Conservation (phyloP, 108 stramenopile species). For the Pseudonitzschia multistriata region DNA sequence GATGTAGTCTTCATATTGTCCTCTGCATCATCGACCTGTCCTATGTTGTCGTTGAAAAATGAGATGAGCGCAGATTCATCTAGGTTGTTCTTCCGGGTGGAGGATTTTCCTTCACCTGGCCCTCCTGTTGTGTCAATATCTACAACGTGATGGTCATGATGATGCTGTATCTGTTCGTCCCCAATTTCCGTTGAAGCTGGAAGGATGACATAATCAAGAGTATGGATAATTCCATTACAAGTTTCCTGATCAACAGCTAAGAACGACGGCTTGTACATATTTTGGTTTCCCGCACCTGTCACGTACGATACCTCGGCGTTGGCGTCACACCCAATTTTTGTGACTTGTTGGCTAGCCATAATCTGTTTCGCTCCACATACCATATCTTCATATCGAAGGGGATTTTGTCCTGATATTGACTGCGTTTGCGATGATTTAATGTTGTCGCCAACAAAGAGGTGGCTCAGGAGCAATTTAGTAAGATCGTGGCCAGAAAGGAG, state of each 20-base stretch:
- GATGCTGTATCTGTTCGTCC: background rate
- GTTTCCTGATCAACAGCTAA: background rate
- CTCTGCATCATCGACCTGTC: background rate
- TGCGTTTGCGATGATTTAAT: background rate
- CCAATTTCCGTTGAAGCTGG: background rate
- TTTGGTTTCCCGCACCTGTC: background rate
- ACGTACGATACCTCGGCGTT: background rate
- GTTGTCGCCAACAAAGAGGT: background rate
- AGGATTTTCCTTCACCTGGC: background rate
- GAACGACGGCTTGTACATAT: background rate
- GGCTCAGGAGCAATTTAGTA: conserved; percentile 4
- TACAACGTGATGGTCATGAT: background rate
- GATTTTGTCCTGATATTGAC: background rate
- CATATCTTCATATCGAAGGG: conserved; percentile 6
- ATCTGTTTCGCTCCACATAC: background rate
- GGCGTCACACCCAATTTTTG: conserved; percentile 4
- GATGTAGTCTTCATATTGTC: background rate
- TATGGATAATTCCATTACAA: conserved; percentile 8
- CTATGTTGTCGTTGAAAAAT: background rate
- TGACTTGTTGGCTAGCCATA: conserved; percentile 4
- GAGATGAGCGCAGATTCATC: background rate
- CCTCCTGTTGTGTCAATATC: background rate
- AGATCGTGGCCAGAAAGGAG: conserved; percentile 5
- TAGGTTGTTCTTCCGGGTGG: background rate
- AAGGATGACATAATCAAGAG: background rate